A percentile compares a stretch with the other conserved stretches of the same genome.
These are phyloP conservation scores for Hanseniaspora lachancei DNA, from an alignment of 805 yeast species.

Conservation along the genomic window DNA sequence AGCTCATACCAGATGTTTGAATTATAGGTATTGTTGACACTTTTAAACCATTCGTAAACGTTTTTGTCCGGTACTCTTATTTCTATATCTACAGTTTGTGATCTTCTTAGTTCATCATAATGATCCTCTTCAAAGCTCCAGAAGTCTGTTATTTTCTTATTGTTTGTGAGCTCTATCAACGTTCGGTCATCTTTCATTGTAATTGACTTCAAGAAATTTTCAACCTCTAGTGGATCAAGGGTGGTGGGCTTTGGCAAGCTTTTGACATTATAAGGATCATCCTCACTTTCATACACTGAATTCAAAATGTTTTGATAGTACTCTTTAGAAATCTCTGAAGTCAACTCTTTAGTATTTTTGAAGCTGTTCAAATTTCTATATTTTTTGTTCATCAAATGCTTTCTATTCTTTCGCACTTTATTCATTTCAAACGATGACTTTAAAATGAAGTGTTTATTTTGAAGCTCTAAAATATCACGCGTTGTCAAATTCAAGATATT, in stretches of 20 bases:
- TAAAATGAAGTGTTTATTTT: conserved; percentile 4
- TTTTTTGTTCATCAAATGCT: not conserved
- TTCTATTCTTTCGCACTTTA: not conserved
- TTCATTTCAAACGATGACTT: not conserved
- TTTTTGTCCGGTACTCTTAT: conserved; percentile 7
- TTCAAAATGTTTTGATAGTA: not conserved
- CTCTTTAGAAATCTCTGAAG: not conserved
- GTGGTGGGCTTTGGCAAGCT: not conserved
- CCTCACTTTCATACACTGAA: not conserved
- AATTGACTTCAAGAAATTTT: not conserved
- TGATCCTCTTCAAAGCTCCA: conserved; percentile 2
- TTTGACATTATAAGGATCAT: not conserved
- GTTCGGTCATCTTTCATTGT: not conserved
- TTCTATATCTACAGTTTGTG: conserved; percentile 3
- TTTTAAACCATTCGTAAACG: conserved; percentile 2
- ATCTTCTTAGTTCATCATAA: conserved; percentile 11
- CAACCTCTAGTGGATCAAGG: not conserved
- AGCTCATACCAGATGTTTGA: too few species aligned
- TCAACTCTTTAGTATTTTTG: not conserved
- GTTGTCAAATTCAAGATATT: conserved; percentile 8
- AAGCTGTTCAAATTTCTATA: not conserved
- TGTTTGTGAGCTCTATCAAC: not conserved
- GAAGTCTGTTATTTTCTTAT: not conserved
- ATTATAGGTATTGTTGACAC: not conserved
- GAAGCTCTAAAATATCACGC: not conserved